Base-by-base conservation (phyloP, 352 stramenopile species). In the Phytopythium mirpurense region DNA sequence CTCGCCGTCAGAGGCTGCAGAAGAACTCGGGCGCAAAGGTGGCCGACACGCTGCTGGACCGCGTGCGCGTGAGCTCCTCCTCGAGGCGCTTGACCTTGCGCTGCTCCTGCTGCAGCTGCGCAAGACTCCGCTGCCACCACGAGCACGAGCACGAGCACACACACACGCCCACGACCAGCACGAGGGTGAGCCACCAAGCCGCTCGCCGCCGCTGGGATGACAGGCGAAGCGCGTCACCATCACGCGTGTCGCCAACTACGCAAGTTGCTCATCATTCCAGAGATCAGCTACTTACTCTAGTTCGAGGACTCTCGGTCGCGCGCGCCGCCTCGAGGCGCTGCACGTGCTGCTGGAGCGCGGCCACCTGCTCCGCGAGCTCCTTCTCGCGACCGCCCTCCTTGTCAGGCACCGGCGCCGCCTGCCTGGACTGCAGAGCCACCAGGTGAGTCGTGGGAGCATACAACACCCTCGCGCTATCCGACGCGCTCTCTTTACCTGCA, bases 11-110 rank as follows among this genome's bases (percentile, higher is more conserved):
- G 42, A 86, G 81, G 23, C 78, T 74, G 45, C 68, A 83, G 34
- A 90, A 82, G 62, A 90, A 86, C 49, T 85, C 76, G 43, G 72
- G 78, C 8, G 74, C 64, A 23, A 74, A 44, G 14, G 55, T 53
- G 37, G 40, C 31, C 45, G 85, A 67, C 60, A 53, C 82, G 32
- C 72, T 70, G 41, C 65, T 71, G 16, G 62, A 65, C 43, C 66
- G 73, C 29, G 72, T 70, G 7, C 77, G 72, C 10, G 62, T 72
- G 14, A 90, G 56, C 50, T 90, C 77, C 43, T 73, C 60, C 57
- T 90, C 80, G 35, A 88, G 65, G 8, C 67, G 69, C 29, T 62
- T 56, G 49, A 81, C 66, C 60, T 83, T 78, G 44, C 83, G 60
- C 50, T 88, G 74, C 42, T 70, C 65, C 48, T 68, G 63, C 16